Base-by-base conservation (phyloP, 352 stramenopile species). In the Globisporangium orthogonon region DNA sequence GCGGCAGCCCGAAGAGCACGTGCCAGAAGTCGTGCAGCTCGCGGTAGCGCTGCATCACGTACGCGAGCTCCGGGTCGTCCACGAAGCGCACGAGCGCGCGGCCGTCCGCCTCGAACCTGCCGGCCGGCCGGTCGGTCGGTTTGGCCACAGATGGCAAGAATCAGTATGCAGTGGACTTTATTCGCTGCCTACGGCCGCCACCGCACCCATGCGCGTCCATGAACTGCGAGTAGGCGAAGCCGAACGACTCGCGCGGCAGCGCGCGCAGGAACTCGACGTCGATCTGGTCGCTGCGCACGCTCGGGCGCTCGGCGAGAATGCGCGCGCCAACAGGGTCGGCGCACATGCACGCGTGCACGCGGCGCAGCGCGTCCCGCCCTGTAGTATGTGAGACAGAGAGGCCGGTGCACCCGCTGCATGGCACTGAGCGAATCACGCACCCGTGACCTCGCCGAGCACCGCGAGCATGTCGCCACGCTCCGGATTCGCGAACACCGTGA, bases 11-110 rank as follows among this genome's bases (percentile, higher is more conserved):
- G 45, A 90, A 98, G 13, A 99, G 74, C 52, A 89, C 94, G 79
- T 99, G 96, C 88, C 89, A 98, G 68, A 98, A 98, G 74, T 99
- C 97, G 67, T 99, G 97, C 43, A 75, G 67, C 71, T 97, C 91
- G 49, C 95, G 79, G 72, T 97, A 97, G 47, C 93, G 81, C 56
- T 95, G 83, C 91, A 99, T 98, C 10, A 99, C 88, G 70, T 98
- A 99, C 11, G 93, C 90, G 9, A 99, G 77, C 57, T 98, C 92
- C 33, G 86, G 71, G 69, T 99, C 94, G 51, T 98, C 89, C 23
- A 97, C 83, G 63, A 87, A 90, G 73, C 80, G 70, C 46, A 97
- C 91, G 18, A 79, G 74, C 18, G 76, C 71, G 37, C 91, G 91
- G 15, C 76, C 74, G 50, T 97, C 88, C 0, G 94, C 85, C 72